Evolutionary conservation across 176 grass and related monocot genomes (phyloP).

Genomic region (Urochloa ruziziensis): DNA sequence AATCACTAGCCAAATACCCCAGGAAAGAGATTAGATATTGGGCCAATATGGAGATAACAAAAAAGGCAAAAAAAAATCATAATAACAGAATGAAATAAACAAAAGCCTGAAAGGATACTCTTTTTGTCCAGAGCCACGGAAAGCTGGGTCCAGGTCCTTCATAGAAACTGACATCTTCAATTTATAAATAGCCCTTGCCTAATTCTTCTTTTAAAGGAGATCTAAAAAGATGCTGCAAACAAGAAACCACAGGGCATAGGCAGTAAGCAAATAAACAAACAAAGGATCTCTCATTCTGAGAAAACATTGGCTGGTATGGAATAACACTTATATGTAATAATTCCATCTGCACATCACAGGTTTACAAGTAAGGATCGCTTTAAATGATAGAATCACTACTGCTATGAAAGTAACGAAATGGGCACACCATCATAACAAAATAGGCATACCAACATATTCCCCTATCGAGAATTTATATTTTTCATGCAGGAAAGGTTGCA

Average conservation of each 20-base stretch:
- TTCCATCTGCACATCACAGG: background rate
- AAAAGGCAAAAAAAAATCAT: conserved; percentile 2
- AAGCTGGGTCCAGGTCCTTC: conserved; percentile 80
- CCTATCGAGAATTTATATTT: background rate
- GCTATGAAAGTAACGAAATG: background rate
- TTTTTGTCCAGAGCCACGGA: conserved; percentile 75
- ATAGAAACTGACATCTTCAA: conserved; percentile 74
- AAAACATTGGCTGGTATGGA: conserved; percentile 4
- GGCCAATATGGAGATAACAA: conserved; percentile 21
- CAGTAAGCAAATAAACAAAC: conserved; percentile 12
- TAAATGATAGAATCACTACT: background rate
- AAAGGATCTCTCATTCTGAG: background rate
- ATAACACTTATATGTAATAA: background rate
- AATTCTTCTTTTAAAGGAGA: conserved; percentile 36
- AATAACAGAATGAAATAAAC: conserved; percentile 13
- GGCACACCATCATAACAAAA: background rate
- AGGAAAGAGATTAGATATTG: background rate
- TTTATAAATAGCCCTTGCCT: conserved; percentile 31
- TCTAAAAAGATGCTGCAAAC: conserved; percentile 48
- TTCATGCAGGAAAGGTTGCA: background rate
- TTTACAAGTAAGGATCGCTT: background rate
- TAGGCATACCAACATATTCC: background rate
- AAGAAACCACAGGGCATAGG: background rate
- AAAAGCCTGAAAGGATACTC: conserved; percentile 62
- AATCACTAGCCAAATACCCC: background rate